Evolutionary conservation across 1,284 basidiomycete genomes (phyloP), one percentile per base, ranked within the genome.

Genomic region (Sanghuangporus weigelae): DNA sequence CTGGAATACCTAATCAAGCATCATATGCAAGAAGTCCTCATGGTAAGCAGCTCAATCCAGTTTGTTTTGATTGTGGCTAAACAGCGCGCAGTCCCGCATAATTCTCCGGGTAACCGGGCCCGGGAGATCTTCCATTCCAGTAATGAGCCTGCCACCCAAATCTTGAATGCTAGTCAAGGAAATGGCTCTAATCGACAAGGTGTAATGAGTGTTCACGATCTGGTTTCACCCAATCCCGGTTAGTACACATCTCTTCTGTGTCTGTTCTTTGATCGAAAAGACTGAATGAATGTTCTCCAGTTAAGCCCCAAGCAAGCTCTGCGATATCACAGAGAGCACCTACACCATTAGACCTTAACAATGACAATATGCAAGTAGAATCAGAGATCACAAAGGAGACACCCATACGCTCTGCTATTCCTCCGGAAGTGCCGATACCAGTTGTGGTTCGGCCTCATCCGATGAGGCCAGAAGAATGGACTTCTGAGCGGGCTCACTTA

Each of bases 131-230:
- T 19, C 3, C 26, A 48, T 39, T 7, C 16, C 31, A 60, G 44
- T 8, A 31, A 31, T 23, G 54, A 50, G 8, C 7, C 19, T 31
- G 35, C 19, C n/a, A 46, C 26, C 5, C 31, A 26, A 19, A 38
- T 23, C 11, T 46, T 48, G 7, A 39, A 21, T 12, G 26, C 23
- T 44, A 12, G 16, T 7, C 57, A 54, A 31, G 49, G 16, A n/a
- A 59, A 11, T 35, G 16, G n/a, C 16, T 46, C 59, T 8, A 53
- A 38, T 44, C 53, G 63, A 14, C 63, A 56, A 57, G 46, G 64
- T n/a, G 64, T 65, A n/a, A 62, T 65, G 64, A 65, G 64, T 57
- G 64, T 65, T 19, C 60, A 62, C 11, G 51, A 59, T 38, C 31
- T 65, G 21, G 59, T 65, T 36, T 62, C 64, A 38, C 64, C 60